Percentiles rank a stretch among this genome's conserved stretches.
These are phyloP conservation scores for Sanghuangporus baumii DNA, from an alignment of 1,284 basidiomycete species.

Conservation along the genomic window DNA sequence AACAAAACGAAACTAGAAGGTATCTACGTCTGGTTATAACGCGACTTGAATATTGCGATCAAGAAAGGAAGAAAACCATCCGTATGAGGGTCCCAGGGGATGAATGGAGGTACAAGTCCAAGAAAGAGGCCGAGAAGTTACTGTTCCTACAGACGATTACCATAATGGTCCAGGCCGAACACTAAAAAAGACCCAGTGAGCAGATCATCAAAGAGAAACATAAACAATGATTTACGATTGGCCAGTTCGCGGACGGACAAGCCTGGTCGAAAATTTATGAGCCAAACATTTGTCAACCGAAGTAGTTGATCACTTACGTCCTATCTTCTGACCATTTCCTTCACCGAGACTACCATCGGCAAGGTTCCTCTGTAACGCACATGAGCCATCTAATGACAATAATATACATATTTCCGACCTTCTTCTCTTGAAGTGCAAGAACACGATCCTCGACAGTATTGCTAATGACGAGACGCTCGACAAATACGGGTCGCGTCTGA, in stretches of 20 bases:
- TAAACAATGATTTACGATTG: constrained; percentile 31
- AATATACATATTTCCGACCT: neutral
- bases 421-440: constrained; percentile 43
- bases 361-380: constrained; percentile 32
- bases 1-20: too few species aligned
- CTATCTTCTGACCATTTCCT: constrained; percentile 50
- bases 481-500: constrained; percentile 45
- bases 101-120: neutral
- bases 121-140: neutral
- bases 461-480: constrained; percentile 52
- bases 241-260: constrained; percentile 41
- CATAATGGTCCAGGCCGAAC: constrained; percentile 43
- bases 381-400: neutral
- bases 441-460: constrained; percentile 60
- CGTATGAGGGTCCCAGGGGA: neutral
- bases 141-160: constrained; percentile 24
- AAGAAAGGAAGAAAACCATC: neutral
- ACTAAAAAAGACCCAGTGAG: constrained; percentile 23
- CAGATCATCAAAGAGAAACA: neutral
- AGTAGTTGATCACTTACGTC: constrained; percentile 35
- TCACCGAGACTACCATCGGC: constrained; percentile 58
- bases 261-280: constrained; percentile 24
- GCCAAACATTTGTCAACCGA: neutral
- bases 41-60: too few species aligned
- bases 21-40: too few species aligned